Percentiles rank a stretch among this genome's conserved stretches.
phyloP scores from a whole-genome alignment of 805 yeast genomes.

The Lipomyces sp. region DNA sequence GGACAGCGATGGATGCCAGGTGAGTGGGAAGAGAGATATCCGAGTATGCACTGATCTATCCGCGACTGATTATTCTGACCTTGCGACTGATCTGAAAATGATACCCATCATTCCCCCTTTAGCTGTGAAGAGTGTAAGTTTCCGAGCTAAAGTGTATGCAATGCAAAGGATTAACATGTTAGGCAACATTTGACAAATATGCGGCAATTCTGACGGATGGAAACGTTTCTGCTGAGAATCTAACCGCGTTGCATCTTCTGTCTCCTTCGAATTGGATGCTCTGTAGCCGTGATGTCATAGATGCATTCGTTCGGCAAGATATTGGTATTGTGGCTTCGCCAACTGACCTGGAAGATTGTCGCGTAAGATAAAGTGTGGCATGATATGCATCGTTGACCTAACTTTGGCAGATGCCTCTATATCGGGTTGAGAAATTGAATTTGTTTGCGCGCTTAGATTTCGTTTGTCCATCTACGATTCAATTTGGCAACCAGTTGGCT shows the following conservation, averaged over 20 bases:
- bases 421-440: conserved; percentile 1
- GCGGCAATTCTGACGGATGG: conserved; percentile 11
- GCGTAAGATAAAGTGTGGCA: neutral
- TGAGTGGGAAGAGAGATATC: conserved; percentile 1
- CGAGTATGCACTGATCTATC: neutral
- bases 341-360: neutral
- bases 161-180: neutral
- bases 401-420: neutral
- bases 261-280: conserved; percentile 8
- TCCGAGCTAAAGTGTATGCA: neutral
- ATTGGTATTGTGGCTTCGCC: conserved; percentile 1
- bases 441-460: conserved; percentile 3
- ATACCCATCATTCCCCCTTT: conserved; percentile 5
- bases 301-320: conserved; percentile 3
- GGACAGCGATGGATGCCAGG: conserved; percentile 2
- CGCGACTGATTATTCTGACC: neutral
- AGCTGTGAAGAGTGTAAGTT: conserved; percentile 1
- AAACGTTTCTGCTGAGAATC: neutral
- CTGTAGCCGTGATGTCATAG: neutral
- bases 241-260: neutral
- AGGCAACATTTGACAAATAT: neutral
- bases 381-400: neutral
- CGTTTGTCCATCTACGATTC: neutral
- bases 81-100: conserved; percentile 1
- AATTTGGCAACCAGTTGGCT: neutral